Conservation (phyloP, 2,329 filamentous ascomycete genomes). For the Cladosporium velox region DNA sequence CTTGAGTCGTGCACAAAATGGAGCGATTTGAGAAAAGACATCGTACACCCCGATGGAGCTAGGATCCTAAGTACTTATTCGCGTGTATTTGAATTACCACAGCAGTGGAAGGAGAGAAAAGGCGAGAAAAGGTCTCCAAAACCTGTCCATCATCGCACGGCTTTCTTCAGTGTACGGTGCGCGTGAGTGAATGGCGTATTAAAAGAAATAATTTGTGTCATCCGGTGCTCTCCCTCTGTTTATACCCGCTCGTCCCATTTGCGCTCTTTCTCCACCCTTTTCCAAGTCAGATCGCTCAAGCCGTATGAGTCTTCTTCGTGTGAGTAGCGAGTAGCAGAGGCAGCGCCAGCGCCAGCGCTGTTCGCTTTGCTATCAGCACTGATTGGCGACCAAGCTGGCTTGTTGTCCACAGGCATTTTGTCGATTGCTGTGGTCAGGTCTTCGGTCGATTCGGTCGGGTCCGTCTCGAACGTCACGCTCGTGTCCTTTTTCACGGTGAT, state of each 20-base stretch:
- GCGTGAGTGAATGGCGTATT: neutral
- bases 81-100: too few relatives aligned
- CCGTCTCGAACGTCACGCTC: constrained; percentile 9
- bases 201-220: neutral
- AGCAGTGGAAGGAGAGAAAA: too few relatives aligned
- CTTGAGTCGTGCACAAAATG: too few relatives aligned
- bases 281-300: constrained; percentile 8
- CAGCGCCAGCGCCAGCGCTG: neutral
- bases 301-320: constrained; percentile 12
- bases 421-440: neutral
- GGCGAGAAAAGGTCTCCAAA: neutral
- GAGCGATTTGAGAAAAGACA: too few relatives aligned
- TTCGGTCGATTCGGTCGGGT: neutral
- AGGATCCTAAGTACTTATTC: too few relatives aligned
- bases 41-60: too few relatives aligned
- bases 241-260: neutral
- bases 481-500: constrained; percentile 13
- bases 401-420: neutral
- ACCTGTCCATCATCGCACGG: neutral
- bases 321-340: constrained; percentile 6
- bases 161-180: neutral
- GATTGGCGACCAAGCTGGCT: neutral
- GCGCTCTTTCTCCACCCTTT: neutral
- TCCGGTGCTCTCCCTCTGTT: neutral
- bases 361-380: neutral